These are phyloP conservation scores for Carallia brachiata DNA, from an alignment of 345 rosid species.

Conservation along the genomic window DNA sequence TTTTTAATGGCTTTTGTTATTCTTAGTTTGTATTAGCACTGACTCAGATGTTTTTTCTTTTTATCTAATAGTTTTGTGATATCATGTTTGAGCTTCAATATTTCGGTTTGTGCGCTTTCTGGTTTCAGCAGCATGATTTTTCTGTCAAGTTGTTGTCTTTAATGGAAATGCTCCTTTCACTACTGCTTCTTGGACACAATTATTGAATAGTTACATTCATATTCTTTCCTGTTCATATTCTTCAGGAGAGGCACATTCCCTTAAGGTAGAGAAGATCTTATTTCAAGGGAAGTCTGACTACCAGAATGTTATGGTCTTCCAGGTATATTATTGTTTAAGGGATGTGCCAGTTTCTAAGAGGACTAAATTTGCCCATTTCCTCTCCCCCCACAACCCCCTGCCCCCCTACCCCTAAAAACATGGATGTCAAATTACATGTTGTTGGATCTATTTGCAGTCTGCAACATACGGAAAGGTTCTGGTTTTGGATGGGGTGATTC, in stretches of 20 bases:
- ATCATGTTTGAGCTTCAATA: too few species aligned
- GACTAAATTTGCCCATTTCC: background rate
- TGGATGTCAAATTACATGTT: background rate
- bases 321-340: slow-evolving; percentile 46
- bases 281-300: slow-evolving; percentile 88
- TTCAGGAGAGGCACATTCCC: slow-evolving; percentile 95
- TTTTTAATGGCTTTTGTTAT: too few species aligned
- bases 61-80: too few species aligned
- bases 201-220: background rate
- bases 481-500: slow-evolving; percentile 94
- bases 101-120: too few species aligned
- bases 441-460: slow-evolving; percentile 46
- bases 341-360: background rate
- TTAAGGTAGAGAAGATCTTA: slow-evolving; percentile 77
- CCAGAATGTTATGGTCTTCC: slow-evolving; percentile 85
- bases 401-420: background rate
- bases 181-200: too few species aligned
- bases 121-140: too few species aligned
- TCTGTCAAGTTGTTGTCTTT: too few species aligned
- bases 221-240: background rate
- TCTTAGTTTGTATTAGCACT: too few species aligned
- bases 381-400: too few species aligned
- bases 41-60: too few species aligned
- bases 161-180: too few species aligned
- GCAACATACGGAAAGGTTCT: slow-evolving; percentile 92